Evolutionary conservation across 225 moss, liverwort and hornwort genomes (phyloP), one percentile per base, ranked within the genome.

Genomic region (Sphagnum contortum): DNA sequence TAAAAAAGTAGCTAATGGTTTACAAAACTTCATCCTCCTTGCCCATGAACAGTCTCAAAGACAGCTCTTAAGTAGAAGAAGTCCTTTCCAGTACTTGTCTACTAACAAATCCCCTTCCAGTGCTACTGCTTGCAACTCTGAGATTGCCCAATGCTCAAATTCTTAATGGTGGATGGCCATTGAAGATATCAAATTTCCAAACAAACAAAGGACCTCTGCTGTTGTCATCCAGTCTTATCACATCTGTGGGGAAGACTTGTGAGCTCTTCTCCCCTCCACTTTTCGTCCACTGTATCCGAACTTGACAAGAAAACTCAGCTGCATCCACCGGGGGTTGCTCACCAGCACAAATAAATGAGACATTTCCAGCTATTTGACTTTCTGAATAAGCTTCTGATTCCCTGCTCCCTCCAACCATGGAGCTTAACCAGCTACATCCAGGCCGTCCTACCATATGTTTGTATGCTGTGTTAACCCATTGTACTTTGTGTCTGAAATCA

Each of bases 381-480:
- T 76, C 69, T 3, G 78, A 70, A 2, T 52, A 29, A 4, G 69
- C 63, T 6, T 81, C 77, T 56, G 66, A 60, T 5, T 59, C 63
- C 2, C 58, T 48, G 4, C 67, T 73, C 5, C 66, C 59, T 44
- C 77, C 77, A 0, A 75, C 74, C 3, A 79, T 72, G 45, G 81
- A 74, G 2, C 77, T 71, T 44, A 90, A 57, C 87, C 85, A 90
- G 1, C 58, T 62, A 67, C 82, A 83, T 62, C 87, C 88, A 0
- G 87, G 85, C 60, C 87, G 84, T 50, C 83, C 87, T 7, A 87
- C 81, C 73, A 90, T 61, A 4, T 79, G 68, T 64, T 79, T 85
- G 69, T 87, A 90, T 2, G 85, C 79, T 3, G 68, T 54, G 57
- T 90, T 90, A 55, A 85, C 79, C 78, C 82, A 90, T 64, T 70